Percentiles rank a stretch among this genome's conserved stretches.
phyloP scores from a whole-genome alignment of 352 stramenopile species.

The Pythium utonaiense region DNA sequence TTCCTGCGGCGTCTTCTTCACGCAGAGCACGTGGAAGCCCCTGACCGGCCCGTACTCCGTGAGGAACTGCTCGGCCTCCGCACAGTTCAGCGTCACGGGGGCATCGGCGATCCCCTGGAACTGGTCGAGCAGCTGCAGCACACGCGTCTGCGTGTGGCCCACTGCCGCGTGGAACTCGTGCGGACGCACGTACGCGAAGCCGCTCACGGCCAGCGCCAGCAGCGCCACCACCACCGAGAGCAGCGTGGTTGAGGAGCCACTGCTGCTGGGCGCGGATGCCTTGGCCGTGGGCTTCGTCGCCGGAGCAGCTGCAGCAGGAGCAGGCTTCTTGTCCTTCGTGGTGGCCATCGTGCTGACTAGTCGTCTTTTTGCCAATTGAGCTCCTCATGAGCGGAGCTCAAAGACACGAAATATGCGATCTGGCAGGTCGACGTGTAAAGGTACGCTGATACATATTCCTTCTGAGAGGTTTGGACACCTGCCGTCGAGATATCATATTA shows the following conservation, averaged over 20 bases:
- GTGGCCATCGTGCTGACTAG: background rate
- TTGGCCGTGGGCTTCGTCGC: background rate
- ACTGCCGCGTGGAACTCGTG: slow-evolving; percentile 16
- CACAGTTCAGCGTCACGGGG: slow-evolving; percentile 32
- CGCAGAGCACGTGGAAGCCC: slow-evolving; percentile 70
- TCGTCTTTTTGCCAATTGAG: background rate
- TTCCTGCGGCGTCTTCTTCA: slow-evolving; percentile 38
- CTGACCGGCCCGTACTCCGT: slow-evolving; percentile 57
- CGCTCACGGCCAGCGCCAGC: slow-evolving; percentile 23
- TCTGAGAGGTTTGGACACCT: background rate
- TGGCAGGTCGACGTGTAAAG: background rate
- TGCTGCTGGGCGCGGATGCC: background rate
- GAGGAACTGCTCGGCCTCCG: slow-evolving; percentile 35
- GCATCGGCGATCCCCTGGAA: slow-evolving; percentile 19
- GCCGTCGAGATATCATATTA: no score
- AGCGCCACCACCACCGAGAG: slow-evolving; percentile 29
- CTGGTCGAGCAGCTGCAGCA: slow-evolving; percentile 30
- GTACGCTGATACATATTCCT: background rate
- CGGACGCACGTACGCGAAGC: slow-evolving; percentile 21
- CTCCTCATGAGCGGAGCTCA: background rate
- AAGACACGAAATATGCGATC: background rate
- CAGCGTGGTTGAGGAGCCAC: slow-evolving; percentile 4
- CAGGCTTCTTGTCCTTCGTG: background rate
- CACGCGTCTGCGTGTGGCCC: slow-evolving; percentile 16
- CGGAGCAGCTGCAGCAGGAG: background rate